Evolutionary conservation across 179 eudicot genomes (phyloP).

Genomic region (Amaranthus tricolor): DNA sequence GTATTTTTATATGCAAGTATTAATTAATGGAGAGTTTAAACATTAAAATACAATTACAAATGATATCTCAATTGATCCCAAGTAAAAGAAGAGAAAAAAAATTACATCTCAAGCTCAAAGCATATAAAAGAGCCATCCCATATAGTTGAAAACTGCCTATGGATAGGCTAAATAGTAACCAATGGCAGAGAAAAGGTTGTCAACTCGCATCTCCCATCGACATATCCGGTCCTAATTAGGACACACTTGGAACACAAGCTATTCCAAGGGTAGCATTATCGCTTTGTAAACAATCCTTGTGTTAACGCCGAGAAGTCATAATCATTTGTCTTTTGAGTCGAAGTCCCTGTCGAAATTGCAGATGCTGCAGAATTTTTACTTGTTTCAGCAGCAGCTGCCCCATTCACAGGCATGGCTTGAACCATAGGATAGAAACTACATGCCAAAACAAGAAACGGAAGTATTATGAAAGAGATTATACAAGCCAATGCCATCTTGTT

Average conservation of each 20-base stretch:
- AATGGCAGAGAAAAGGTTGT: constrained; percentile 7
- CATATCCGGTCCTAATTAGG: constrained; percentile 16
- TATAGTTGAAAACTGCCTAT: constrained; percentile 17
- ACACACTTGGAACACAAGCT: constrained; percentile 3
- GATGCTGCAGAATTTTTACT: constrained; percentile 43
- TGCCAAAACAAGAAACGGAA: not conserved
- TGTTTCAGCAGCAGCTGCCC: constrained; percentile 38
- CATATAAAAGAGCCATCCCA: constrained; percentile 31
- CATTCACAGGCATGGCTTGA: constrained; percentile 51
- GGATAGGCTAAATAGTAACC: constrained; percentile 4
- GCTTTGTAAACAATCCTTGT: constrained; percentile 75
- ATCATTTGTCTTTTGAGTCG: constrained; percentile 55
- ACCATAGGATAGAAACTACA: constrained; percentile 56
- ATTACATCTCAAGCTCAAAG: constrained; percentile 1
- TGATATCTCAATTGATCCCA: too few relatives aligned
- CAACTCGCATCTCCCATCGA: constrained; percentile 9
- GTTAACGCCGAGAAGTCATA: constrained; percentile 89
- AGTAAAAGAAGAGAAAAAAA: too few relatives aligned
- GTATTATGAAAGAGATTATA: not conserved
- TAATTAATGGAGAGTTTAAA: too few relatives aligned
- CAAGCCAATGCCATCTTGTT: not conserved
- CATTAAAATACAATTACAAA: too few relatives aligned
- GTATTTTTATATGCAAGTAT: too few relatives aligned
- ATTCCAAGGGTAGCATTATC: constrained; percentile 31
- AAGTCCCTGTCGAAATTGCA: constrained; percentile 31